phyloP scores from a whole-genome alignment of 345 rosid genomes.

The Zanthoxylum bungeanum region DNA sequence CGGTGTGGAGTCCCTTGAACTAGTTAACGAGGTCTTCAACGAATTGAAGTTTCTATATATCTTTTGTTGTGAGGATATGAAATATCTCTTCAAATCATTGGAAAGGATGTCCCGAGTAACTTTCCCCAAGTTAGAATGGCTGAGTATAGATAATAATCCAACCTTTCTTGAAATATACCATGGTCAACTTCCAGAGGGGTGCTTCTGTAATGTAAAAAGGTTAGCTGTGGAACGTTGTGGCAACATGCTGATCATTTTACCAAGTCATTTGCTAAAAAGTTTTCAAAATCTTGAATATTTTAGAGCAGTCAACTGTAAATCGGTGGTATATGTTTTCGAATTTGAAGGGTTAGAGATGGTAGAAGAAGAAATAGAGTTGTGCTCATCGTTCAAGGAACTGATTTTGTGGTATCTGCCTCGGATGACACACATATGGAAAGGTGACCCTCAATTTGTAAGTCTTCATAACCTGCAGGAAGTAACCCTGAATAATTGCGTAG shows the following conservation, averaged over 20 bases:
- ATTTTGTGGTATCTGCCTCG: background rate
- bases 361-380: background rate
- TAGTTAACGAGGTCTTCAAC: background rate
- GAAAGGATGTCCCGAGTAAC: background rate
- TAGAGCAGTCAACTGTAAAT: rapidly evolving
- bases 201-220: background rate
- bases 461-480: background rate
- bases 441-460: background rate
- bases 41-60: background rate
- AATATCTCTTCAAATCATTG: background rate
- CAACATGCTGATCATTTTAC: background rate
- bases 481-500: rapidly evolving
- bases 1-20: background rate
- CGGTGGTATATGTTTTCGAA: background rate
- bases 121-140: background rate
- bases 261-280: background rate
- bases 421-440: background rate
- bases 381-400: background rate
- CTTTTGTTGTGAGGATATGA: rapidly evolving
- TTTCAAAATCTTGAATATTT: background rate
- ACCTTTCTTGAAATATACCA: background rate
- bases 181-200: background rate
- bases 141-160: rapidly evolving
- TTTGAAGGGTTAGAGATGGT: background rate
- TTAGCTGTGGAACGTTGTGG: rapidly evolving